These are phyloP conservation scores for Talaromyces sp. DNA, from an alignment of 2,329 filamentous ascomycete genomes.

Conservation along the genomic window DNA sequence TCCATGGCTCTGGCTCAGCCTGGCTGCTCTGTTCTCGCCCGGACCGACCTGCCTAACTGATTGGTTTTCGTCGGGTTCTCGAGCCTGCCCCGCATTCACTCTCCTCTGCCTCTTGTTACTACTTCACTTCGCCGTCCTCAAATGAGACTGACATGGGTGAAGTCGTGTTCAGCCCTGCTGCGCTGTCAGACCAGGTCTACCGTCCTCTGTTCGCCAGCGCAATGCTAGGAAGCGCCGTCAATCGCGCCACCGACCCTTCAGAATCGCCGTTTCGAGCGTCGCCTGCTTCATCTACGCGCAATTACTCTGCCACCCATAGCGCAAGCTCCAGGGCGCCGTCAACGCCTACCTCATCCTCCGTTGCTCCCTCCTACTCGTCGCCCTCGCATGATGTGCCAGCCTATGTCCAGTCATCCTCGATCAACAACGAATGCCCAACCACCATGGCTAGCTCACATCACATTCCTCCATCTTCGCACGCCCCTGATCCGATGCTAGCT, in stretches of 20 bases:
- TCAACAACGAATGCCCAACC: conserved; percentile 15
- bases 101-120: not conserved
- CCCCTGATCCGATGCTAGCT: not conserved
- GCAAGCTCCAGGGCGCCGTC: conserved; percentile 27
- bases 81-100: conserved; percentile 4
- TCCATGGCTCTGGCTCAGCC: not conserved
- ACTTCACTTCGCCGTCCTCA: no score
- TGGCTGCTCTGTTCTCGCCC: not conserved
- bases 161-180: conserved; percentile 61
- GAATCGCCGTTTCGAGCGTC: conserved; percentile 33
- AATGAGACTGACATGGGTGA: conserved; percentile 52
- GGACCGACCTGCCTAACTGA: not conserved
- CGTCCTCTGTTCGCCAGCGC: conserved; percentile 54
- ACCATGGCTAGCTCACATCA: conserved; percentile 3
- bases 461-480: conserved; percentile 1
- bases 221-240: conserved; percentile 51
- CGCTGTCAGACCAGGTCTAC: conserved; percentile 64
- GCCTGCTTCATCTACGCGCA: conserved; percentile 19
- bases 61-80: not conserved
- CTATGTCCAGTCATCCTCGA: conserved; percentile 26
- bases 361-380: conserved; percentile 27
- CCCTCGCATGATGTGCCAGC: conserved; percentile 28
- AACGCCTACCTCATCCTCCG: conserved; percentile 28
- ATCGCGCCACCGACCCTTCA: conserved; percentile 14
- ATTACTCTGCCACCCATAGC: conserved; percentile 14